phyloP scores from a whole-genome alignment of 2,329 filamentous ascomycete genomes.

The Raffaelea deltoideospora region DNA sequence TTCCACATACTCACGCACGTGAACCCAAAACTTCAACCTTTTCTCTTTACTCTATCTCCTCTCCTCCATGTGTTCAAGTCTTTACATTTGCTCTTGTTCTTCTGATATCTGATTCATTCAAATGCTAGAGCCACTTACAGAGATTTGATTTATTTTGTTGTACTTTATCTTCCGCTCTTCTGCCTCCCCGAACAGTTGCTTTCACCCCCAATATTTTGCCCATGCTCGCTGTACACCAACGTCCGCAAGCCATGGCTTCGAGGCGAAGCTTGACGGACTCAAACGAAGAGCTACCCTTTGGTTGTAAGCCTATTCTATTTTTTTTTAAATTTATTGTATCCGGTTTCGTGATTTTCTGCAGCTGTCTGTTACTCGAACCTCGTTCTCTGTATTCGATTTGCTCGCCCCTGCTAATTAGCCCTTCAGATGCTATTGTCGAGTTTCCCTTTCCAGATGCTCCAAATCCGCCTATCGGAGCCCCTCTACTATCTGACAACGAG shows the following conservation, averaged over 20 bases:
- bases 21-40: too few relatives aligned
- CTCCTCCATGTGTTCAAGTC: too few relatives aligned
- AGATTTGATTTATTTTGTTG: too few relatives aligned
- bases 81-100: too few relatives aligned
- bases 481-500: constrained; percentile 49
- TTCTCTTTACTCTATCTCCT: too few relatives aligned
- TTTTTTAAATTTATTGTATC: not conserved
- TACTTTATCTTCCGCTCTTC: not conserved
- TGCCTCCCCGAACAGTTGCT: not conserved
- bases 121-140: too few relatives aligned
- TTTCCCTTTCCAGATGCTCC: constrained; percentile 36
- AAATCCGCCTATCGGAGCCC: constrained; percentile 47
- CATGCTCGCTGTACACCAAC: constrained; percentile 40
- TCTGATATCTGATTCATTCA: too few relatives aligned
- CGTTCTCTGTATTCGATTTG: constrained; percentile 8
- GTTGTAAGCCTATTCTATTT: constrained; percentile 37
- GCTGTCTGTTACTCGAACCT: constrained; percentile 11
- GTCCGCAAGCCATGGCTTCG: constrained; percentile 41
- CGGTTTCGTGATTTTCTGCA: not conserved
- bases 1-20: too few relatives aligned
- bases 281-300: constrained; percentile 39
- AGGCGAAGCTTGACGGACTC: constrained; percentile 34
- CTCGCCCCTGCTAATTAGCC: constrained; percentile 8
- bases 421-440: constrained; percentile 29
- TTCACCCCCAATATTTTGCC: constrained; percentile 20